Base-by-base conservation (phyloP, 1,284 basidiomycete genomes). In the Tilletia indica region DNA sequence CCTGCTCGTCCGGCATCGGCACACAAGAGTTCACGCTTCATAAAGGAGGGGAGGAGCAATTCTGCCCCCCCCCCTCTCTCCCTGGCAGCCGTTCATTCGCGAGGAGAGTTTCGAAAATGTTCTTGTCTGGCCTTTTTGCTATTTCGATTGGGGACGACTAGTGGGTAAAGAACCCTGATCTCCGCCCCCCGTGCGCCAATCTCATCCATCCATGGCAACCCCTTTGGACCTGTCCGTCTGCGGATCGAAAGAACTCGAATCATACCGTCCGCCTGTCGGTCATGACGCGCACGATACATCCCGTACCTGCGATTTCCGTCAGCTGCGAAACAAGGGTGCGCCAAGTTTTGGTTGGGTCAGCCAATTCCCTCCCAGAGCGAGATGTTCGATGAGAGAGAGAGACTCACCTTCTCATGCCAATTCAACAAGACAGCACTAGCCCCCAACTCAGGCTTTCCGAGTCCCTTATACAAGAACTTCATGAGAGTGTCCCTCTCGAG, bases 391-490 rank as follows among this genome's bases (percentile, higher is more conserved):
- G 16, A 19, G 25, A 31, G 21, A 58, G 9, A 6, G 8, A 58
- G 21, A 78, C 88, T 67, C 72, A 94, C 94, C 90, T 95, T 96
- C 85, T 97, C 94, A 84, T 97, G 94, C 94, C 94, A 98, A 31
- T 90, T 91, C 34, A 99, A 87, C 68, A 99, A 86, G 25, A 97
- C 94, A 77, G 93, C 94, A 67, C 80, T 89, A 71, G 74, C 64
- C 90, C 92, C 64, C 89, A 79, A 69, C 63, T 80, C 92, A 12
- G 91, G 90, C 87, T 90, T 88, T 5, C 87, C 92, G 92, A 93
- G 94, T 42, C 91, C 94, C 86, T 99, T 99, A 89, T 99, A 99
- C 34, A 99, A 87, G 83, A 97, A 99, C 85, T 97, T 97, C 96
- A 98, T 99, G 71, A 98, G 87, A 47, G 90, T 92, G 82, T 97